phyloP scores from a whole-genome alignment of 805 yeast species.

The Naumovozyma baii region DNA sequence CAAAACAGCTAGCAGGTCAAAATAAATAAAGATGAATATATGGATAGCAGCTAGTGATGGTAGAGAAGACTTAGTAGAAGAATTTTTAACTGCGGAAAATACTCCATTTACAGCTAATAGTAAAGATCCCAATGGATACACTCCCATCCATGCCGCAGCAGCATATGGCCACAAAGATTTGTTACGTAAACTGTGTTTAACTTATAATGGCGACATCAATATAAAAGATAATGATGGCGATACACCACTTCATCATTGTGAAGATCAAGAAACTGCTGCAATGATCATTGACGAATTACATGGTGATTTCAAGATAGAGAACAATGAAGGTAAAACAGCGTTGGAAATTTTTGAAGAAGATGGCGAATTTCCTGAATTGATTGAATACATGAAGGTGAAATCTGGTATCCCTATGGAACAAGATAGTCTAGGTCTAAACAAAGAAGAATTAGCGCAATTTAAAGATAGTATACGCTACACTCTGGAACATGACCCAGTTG shows the following conservation, averaged over 20 bases:
- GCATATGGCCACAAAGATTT: conserved; percentile 77
- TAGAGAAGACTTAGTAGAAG: conserved; percentile 47
- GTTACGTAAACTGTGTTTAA: conserved; percentile 29
- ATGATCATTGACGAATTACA: conserved; percentile 53
- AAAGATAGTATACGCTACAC: conserved; percentile 46
- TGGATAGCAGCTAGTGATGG: conserved; percentile 96
- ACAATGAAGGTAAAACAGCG: conserved; percentile 68
- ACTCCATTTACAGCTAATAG: conserved; percentile 49
- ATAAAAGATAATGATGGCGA: conserved; percentile 85
- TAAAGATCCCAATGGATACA: conserved; percentile 88
- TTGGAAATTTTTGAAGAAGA: conserved; percentile 72
- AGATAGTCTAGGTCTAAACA: conserved; percentile 22
- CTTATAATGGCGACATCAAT: conserved; percentile 71
- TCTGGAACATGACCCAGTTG: conserved; percentile 35
- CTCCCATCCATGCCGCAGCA: conserved; percentile 96
- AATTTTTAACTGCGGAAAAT: conserved; percentile 38
- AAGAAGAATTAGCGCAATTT: conserved; percentile 25
- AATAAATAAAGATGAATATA: conserved; percentile 46
- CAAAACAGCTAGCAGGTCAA: no score
- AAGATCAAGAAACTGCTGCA: conserved; percentile 56
- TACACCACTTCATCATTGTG: conserved; percentile 88
- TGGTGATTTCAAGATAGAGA: conserved; percentile 56
- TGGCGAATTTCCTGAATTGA: conserved; percentile 73
- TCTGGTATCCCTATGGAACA: conserved; percentile 22
- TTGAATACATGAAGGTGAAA: conserved; percentile 45